These are phyloP conservation scores for Stachybotrys chartarum DNA, from an alignment of 2,329 filamentous ascomycete genomes.

Conservation along the genomic window DNA sequence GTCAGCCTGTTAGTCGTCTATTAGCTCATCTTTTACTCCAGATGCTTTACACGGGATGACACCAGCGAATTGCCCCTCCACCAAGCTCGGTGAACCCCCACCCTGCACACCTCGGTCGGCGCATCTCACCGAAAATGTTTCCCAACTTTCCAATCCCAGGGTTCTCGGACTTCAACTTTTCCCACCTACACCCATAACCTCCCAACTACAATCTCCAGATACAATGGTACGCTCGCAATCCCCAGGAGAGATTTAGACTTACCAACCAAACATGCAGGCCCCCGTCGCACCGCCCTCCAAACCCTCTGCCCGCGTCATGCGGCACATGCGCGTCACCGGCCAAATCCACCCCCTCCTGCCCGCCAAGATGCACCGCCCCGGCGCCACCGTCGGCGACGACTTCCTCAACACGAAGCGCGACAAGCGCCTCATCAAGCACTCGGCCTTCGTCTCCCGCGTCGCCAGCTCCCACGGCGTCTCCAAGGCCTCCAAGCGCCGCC, in stretches of 20 bases:
- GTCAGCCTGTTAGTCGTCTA: no score
- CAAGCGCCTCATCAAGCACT: slow-evolving; percentile 77
- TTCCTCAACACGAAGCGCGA: slow-evolving; percentile 74
- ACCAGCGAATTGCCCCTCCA: slow-evolving; percentile 11
- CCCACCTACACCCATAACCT: not conserved
- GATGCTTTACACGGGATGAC: not conserved
- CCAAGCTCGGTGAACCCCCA: slow-evolving; percentile 7
- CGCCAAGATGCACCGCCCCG: slow-evolving; percentile 42
- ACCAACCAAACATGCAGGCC: slow-evolving; percentile 9
- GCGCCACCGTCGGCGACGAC: slow-evolving; percentile 42
- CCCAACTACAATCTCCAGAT: not conserved
- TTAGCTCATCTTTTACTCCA: not conserved
- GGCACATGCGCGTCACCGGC: slow-evolving; percentile 41
- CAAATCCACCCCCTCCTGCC: slow-evolving; percentile 42
- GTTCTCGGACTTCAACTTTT: not conserved
- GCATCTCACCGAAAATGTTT: slow-evolving; percentile 18
- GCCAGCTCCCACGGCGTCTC: slow-evolving; percentile 41
- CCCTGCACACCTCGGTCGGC: slow-evolving; percentile 8
- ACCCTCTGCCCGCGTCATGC: slow-evolving; percentile 50
- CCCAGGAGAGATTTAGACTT: not conserved
- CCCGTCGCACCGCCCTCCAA: slow-evolving; percentile 31
- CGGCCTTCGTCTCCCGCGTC: slow-evolving; percentile 70
- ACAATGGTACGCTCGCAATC: not conserved
- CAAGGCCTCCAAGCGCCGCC: slow-evolving; percentile 31
- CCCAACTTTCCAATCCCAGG: not conserved